Evolutionary conservation across 2,329 filamentous ascomycete species (phyloP).

Genomic region (Teratosphaeria viscida): DNA sequence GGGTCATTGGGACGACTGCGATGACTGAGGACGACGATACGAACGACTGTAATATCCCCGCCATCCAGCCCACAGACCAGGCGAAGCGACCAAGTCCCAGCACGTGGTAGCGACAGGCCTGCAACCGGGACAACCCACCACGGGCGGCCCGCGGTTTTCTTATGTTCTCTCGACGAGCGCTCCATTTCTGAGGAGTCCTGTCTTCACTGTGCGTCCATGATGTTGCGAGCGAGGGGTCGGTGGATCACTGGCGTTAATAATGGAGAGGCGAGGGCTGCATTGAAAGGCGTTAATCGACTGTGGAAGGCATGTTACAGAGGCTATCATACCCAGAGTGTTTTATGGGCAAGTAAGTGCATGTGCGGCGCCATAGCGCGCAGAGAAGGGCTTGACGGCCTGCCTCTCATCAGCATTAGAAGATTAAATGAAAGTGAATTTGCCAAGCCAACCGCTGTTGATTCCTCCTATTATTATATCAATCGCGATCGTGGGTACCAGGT

Average conservation of each 20-base stretch:
- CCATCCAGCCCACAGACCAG: neutral
- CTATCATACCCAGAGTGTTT: neutral
- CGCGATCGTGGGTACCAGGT: no score
- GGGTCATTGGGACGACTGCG: conserved; percentile 6
- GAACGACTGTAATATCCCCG: neutral
- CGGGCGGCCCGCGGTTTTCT: neutral
- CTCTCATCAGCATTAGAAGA: neutral
- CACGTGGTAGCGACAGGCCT: neutral
- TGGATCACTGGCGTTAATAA: neutral
- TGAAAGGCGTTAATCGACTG: neutral
- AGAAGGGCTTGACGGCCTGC: neutral
- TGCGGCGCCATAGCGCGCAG: neutral
- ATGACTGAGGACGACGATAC: conserved; percentile 5
- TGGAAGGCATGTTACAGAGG: neutral
- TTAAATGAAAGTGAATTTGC: neutral
- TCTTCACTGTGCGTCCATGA: neutral
- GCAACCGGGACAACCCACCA: neutral
- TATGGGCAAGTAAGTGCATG: neutral
- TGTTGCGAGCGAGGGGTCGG: neutral
- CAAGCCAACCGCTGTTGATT: neutral
- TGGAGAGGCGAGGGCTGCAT: neutral
- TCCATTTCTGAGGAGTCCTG: neutral
- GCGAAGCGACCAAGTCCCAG: neutral
- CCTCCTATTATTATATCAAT: neutral
- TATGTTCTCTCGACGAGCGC: neutral